These are phyloP conservation scores for Zymoseptoria brevis DNA, from an alignment of 2,329 filamentous ascomycete genomes.

Conservation along the genomic window DNA sequence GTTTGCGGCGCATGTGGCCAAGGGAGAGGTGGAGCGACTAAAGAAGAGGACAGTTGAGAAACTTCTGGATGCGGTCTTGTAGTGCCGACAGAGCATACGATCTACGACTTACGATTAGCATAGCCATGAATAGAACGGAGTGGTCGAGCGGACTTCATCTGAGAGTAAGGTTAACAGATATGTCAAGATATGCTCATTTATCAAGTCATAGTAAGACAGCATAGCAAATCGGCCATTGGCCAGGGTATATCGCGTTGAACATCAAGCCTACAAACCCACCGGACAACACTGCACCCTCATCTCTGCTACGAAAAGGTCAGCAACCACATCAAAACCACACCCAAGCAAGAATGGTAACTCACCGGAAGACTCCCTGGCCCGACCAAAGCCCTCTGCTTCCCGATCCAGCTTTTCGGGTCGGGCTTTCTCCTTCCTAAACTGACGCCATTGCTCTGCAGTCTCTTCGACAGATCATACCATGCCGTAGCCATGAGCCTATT, in stretches of 20 bases:
- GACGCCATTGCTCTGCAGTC: conserved; percentile 76
- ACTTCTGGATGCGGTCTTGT: conserved; percentile 23
- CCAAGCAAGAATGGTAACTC: neutral
- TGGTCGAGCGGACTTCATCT: neutral
- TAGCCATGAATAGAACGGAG: neutral
- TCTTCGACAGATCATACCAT: conserved; percentile 73
- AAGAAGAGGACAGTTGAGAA: conserved; percentile 24
- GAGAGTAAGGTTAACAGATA: neutral
- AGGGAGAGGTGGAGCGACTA: conserved; percentile 27
- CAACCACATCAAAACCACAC: neutral
- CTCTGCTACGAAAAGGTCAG: conserved; percentile 1
- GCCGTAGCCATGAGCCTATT: conserved; percentile 72
- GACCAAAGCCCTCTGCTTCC: conserved; percentile 60
- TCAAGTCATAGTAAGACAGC: too few species aligned
- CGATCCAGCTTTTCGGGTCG: conserved; percentile 72
- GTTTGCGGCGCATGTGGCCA: conserved; percentile 24
- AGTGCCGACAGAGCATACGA: neutral
- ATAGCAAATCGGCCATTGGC: neutral
- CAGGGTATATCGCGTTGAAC: conserved; percentile 4
- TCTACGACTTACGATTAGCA: conserved; percentile 1
- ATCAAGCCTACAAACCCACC: neutral
- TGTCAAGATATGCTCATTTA: too few species aligned
- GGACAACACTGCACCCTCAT: neutral
- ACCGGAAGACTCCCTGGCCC: conserved; percentile 18
- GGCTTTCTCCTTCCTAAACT: conserved; percentile 68